Conservation (phyloP, 2,329 filamentous ascomycete species). For the Apiospora arundinis region DNA sequence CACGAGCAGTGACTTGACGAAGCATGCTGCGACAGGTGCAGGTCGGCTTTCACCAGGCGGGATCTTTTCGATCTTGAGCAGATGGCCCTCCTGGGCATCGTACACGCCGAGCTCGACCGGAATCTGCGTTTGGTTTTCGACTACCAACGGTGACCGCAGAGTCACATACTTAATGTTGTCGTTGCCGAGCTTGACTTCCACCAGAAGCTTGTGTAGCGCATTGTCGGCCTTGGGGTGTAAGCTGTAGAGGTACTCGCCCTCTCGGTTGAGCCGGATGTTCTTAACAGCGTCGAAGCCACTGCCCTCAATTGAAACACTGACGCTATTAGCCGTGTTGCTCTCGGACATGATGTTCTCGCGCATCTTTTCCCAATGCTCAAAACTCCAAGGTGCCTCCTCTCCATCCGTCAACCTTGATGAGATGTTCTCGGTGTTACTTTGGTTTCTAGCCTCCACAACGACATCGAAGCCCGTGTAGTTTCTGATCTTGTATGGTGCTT, state of each 20-base stretch:
- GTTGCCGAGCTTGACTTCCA: conserved; percentile 87
- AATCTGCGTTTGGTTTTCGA: conserved; percentile 97
- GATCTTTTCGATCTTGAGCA: conserved; percentile 98
- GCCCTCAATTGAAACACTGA: conserved; percentile 85
- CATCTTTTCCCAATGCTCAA: conserved; percentile 96
- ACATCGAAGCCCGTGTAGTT: conserved; percentile 97
- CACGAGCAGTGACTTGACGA: conserved; percentile 84
- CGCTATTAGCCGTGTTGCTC: conserved; percentile 73
- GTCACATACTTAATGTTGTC: conserved; percentile 99
- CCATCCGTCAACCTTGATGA: conserved; percentile 84
- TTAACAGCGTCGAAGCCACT: conserved; percentile 93
- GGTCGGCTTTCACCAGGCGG: conserved; percentile 88
- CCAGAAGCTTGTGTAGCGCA: conserved; percentile 85
- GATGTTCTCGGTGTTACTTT: conserved; percentile 70
- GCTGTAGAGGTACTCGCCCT: conserved; percentile 90
- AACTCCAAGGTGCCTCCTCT: conserved; percentile 92
- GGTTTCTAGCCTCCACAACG: conserved; percentile 78
- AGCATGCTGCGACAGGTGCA: conserved; percentile 90
- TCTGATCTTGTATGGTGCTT: conserved; percentile 90
- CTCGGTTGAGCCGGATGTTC: conserved; percentile 88
- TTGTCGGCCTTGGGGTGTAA: conserved; percentile 86
- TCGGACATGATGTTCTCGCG: conserved; percentile 91
- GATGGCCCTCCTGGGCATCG: conserved; percentile 82
- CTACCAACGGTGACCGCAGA: conserved; percentile 85
- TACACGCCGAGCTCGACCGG: conserved; percentile 93